A percentile compares a stretch with the other conserved stretches of the same genome.
Evolutionary conservation across 768 basidiomycete species (phyloP).

Genomic region (Suillus alpinus): DNA sequence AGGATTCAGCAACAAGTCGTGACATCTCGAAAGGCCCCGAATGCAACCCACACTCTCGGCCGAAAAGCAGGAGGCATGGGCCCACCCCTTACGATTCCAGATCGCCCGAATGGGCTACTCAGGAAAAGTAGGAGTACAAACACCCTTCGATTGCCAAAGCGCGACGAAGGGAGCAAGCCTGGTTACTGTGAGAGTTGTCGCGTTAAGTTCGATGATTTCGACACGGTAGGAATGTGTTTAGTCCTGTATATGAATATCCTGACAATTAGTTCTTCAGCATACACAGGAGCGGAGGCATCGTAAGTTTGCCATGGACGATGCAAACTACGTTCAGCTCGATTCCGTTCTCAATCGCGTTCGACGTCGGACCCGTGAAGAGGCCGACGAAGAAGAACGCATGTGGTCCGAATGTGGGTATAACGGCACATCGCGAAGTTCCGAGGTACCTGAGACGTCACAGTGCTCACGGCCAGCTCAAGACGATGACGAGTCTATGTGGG

Average conservation of each 20-base stretch:
- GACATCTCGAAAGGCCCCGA: conserved; percentile 53
- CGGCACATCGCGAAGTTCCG: conserved; percentile 11
- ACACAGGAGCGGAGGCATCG: conserved; percentile 68
- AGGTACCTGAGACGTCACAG: conserved; percentile 20
- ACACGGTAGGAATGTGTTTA: conserved; percentile 49
- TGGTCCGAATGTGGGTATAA: conserved; percentile 8
- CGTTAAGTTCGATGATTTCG: conserved; percentile 84
- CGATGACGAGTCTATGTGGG: conserved; percentile 24
- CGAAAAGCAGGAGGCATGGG: conserved; percentile 51
- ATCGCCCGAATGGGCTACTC: conserved; percentile 45
- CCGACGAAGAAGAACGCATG: conserved; percentile 25
- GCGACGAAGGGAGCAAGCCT: conserved; percentile 85
- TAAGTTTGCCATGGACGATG: conserved; percentile 74
- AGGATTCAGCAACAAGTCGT: conserved; percentile 63
- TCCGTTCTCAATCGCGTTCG: conserved; percentile 61
- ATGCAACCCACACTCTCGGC: not conserved
- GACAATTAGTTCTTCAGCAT: conserved; percentile 51
- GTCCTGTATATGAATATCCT: not conserved
- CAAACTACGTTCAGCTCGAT: conserved; percentile 81
- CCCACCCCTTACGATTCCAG: conserved; percentile 61
- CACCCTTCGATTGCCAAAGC: conserved; percentile 67
- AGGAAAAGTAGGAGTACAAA: conserved; percentile 82
- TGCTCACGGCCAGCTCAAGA: conserved; percentile 15
- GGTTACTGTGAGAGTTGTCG: conserved; percentile 99
- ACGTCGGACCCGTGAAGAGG: conserved; percentile 36